Base-by-base conservation (phyloP, 352 stramenopile genomes). In the Pythium biforme region DNA sequence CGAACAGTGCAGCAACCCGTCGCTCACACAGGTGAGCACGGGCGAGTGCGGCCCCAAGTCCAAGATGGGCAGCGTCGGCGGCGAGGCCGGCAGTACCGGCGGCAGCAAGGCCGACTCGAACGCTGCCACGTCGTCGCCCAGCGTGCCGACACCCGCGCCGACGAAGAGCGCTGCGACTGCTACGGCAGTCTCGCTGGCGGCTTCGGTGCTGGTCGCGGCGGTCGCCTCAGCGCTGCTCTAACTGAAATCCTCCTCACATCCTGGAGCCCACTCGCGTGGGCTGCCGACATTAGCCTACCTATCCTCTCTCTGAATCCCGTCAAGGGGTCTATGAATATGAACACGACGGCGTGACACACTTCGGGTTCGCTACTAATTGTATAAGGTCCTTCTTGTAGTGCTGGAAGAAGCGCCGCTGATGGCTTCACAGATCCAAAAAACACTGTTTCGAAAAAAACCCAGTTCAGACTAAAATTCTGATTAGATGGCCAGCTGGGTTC, bases 1-100 rank as follows among this genome's bases (percentile, higher is more conserved):
- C 15, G 59, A 51, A 17, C n/a, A 68, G 54, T 71, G 64, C 59
- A 57, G 4, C 11, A 40, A 46, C 39, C 46, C 57, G 15, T 61
- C 57, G 15, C 52, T 71, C 20, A 64, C 47, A 23, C 22, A 60
- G 19, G 53, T 34, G 11, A 63, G 34, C 33, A 20, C 48, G 7
- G 63, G 63, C 22, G 64, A 66, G 27, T 66, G 57, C 47, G 31
- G 5, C 2, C 26, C n/a, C 20, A 8, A 20, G 2, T 34, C 45
- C 37, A 53, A 59, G 52, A 39, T 37, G 25, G 59, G 59, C 40
- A 66, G 59, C 51, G 19, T 39, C 9, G 52, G 45, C 15, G 37
- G 23, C 29, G 52, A 55, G 9, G 46, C 29, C n/a, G n/a, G n/a
- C n/a, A 33, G 29, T 4, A 23, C 9, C 31, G 40, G 43, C 31